Percentiles rank a stretch among this genome's conserved stretches.
Conservation (phyloP, 2,329 filamentous ascomycete species). For the Epichloe aotearoae region DNA sequence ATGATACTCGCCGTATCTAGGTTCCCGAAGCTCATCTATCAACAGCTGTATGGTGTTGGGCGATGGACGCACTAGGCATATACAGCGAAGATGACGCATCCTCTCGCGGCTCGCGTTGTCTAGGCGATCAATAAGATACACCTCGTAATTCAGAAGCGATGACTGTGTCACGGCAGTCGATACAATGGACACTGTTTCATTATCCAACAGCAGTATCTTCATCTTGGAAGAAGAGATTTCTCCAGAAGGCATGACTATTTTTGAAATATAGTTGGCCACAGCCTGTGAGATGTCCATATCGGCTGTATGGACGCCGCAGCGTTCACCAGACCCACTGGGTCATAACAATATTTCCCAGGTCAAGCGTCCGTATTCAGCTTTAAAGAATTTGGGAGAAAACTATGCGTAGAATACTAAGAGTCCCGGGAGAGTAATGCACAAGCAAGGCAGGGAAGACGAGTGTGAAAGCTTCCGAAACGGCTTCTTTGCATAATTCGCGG, state of each 20-base stretch:
- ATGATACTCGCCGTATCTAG: slow-evolving; percentile 95
- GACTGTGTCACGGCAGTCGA: slow-evolving; percentile 96
- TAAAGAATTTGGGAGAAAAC: background rate
- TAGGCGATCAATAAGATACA: slow-evolving; percentile 92
- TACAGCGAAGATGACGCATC: slow-evolving; percentile 90
- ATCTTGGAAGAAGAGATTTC: slow-evolving; percentile 78
- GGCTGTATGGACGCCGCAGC: background rate
- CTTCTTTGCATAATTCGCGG: background rate
- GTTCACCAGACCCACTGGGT: background rate
- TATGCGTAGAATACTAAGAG: background rate
- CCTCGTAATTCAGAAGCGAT: slow-evolving; percentile 84
- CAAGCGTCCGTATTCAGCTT: background rate
- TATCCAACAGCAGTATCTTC: slow-evolving; percentile 92
- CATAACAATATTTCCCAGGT: background rate
- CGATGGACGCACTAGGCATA: slow-evolving; percentile 87
- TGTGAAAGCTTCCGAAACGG: background rate
- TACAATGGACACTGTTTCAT: slow-evolving; percentile 84
- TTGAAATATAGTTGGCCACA: slow-evolving; percentile 87
- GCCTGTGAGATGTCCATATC: slow-evolving; percentile 88
- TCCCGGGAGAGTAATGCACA: background rate
- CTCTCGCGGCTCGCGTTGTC: slow-evolving; percentile 86
- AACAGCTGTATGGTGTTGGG: slow-evolving; percentile 85
- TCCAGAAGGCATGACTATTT: slow-evolving; percentile 67
- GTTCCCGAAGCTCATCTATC: slow-evolving; percentile 89
- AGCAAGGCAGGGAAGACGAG: background rate